Conservation (phyloP, 148 eudicot species). For the Diospyros kaki region DNA sequence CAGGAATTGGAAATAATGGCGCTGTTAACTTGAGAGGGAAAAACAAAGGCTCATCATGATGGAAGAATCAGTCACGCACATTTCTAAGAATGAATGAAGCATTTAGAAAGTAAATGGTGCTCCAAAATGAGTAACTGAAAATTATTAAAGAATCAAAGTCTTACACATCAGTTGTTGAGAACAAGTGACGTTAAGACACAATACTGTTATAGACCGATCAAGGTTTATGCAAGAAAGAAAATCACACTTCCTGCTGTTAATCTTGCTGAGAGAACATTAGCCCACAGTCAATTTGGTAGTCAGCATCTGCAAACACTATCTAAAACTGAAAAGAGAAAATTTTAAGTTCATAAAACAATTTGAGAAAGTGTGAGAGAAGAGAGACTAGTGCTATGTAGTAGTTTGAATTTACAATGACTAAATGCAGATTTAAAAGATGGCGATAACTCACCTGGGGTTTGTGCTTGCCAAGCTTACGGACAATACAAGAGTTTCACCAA, state of each 20-base stretch:
- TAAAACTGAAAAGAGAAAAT: neutral
- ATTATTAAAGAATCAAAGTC: neutral
- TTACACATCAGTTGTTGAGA: neutral
- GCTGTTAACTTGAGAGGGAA: too few species aligned
- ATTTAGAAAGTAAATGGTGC: neutral
- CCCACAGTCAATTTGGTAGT: neutral
- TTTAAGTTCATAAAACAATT: neutral
- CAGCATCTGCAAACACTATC: slow-evolving; percentile 10
- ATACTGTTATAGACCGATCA: too few species aligned
- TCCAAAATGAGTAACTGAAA: neutral
- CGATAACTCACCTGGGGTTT: neutral
- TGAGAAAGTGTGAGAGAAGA: neutral
- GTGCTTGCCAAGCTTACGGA: neutral
- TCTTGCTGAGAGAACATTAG: neutral
- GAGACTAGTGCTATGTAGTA: too few species aligned
- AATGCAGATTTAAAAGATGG: neutral
- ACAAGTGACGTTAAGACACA: neutral
- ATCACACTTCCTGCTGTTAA: neutral
- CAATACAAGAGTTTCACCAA: neutral
- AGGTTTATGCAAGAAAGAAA: neutral
- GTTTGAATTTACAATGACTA: too few species aligned
- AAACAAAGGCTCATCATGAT: too few species aligned
- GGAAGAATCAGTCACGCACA: too few species aligned
- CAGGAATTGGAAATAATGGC: too few species aligned
- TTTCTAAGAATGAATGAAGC: too few species aligned